These are phyloP conservation scores for Cytidiella melzeri DNA, from an alignment of 768 basidiomycete genomes.

Conservation along the genomic window DNA sequence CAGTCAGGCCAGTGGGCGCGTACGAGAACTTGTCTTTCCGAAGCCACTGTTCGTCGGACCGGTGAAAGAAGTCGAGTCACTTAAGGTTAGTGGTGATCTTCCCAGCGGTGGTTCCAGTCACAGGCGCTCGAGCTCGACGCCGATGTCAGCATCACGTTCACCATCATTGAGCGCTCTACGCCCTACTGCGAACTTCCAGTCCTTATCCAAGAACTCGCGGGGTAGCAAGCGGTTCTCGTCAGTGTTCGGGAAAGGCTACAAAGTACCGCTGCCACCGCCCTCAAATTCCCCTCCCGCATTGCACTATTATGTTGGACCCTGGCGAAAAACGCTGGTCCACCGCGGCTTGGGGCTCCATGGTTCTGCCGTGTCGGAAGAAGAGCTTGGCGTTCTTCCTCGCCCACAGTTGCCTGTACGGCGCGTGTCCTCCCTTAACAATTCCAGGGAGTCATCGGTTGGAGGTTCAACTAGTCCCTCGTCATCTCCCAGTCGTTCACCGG, in stretches of 20 bases:
- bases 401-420: slow-evolving; percentile 34
- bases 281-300: slow-evolving; percentile 40
- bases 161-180: slow-evolving; percentile 13
- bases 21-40: slow-evolving; percentile 65
- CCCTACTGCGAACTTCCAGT: slow-evolving; percentile 13
- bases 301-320: slow-evolving; percentile 40
- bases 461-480: slow-evolving; percentile 22
- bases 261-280: slow-evolving; percentile 38
- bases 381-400: slow-evolving; percentile 17
- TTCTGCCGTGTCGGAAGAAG: slow-evolving; percentile 34
- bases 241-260: slow-evolving; percentile 31
- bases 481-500: slow-evolving; percentile 17
- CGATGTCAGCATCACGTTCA: not conserved
- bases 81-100: not conserved
- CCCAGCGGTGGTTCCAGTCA: not conserved
- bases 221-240: slow-evolving; percentile 22
- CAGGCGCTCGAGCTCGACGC: slow-evolving; percentile 7
- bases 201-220: slow-evolving; percentile 2
- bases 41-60: slow-evolving; percentile 53
- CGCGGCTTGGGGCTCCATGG: slow-evolving; percentile 22
- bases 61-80: not conserved
- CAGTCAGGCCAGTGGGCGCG: slow-evolving; percentile 17
- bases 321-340: slow-evolving; percentile 34
- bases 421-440: slow-evolving; percentile 37
- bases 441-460: slow-evolving; percentile 40